These are phyloP conservation scores for Chlamydomonas sp. DNA, from an alignment of 139 green algal genomes.

Conservation along the genomic window DNA sequence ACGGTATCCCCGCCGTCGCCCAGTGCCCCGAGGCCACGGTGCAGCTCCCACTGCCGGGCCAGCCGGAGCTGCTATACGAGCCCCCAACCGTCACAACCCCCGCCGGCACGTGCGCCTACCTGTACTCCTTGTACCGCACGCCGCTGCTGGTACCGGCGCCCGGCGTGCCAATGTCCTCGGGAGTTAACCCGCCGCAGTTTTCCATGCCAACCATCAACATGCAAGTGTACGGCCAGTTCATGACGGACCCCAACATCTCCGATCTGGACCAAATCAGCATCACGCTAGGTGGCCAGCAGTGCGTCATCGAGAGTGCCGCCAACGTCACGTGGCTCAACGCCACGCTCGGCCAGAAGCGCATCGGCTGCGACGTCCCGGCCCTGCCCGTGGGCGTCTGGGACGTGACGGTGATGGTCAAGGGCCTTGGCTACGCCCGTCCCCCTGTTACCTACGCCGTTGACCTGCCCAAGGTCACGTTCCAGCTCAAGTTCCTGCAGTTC, in stretches of 20 bases:
- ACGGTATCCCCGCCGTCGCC: constrained; percentile 17
- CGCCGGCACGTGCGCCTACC: constrained; percentile 22
- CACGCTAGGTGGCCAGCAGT: too few species aligned
- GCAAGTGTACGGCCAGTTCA: background rate
- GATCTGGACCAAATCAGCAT: background rate
- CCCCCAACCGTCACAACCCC: background rate
- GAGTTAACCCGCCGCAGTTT: too few species aligned
- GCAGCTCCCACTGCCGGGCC: background rate
- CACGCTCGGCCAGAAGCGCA: background rate
- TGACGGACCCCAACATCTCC: too few species aligned
- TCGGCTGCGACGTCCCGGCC: background rate
- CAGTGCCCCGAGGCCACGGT: constrained; percentile 1
- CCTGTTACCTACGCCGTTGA: background rate
- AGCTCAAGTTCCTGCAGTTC: background rate
- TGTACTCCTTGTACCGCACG: constrained; percentile 48
- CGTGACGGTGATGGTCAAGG: constrained; percentile 16
- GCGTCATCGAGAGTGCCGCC: background rate
- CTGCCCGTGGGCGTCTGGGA: constrained; percentile 18
- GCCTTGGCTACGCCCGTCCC: constrained; percentile 17
- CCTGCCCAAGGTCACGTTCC: background rate
- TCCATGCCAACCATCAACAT: background rate
- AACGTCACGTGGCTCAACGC: background rate
- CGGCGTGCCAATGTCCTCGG: too few species aligned
- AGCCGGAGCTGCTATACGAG: constrained; percentile 6
- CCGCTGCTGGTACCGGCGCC: constrained; percentile 1